Conservation (phyloP, 495 filamentous ascomycete species). For the Astrothelium subdiscretum region DNA sequence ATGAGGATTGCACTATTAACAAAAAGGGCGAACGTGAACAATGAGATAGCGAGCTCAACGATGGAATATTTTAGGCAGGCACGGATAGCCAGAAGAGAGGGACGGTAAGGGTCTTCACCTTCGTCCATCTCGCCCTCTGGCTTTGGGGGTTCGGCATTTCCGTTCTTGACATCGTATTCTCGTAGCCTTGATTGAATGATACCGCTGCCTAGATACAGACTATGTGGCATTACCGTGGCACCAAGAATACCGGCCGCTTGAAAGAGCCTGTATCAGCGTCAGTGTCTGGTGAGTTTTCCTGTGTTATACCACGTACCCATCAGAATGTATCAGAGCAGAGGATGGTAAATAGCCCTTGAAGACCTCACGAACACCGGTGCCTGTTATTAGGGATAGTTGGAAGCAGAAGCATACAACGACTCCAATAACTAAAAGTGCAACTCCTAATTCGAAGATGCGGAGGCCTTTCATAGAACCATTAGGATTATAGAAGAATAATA, state of each 20-base stretch:
- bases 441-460: constrained; percentile 69
- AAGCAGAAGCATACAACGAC: constrained; percentile 89
- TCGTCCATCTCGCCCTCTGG: background rate
- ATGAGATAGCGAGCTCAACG: constrained; percentile 52
- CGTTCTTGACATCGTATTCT: constrained; percentile 50
- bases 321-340: constrained; percentile 53
- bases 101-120: constrained; percentile 46
- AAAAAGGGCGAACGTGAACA: constrained; percentile 87
- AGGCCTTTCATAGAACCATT: constrained; percentile 48
- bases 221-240: constrained; percentile 91
- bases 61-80: constrained; percentile 74
- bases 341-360: constrained; percentile 79
- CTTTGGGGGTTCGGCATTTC: constrained; percentile 3
- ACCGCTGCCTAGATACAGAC: constrained; percentile 78
- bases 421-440: constrained; percentile 65
- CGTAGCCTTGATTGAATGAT: constrained; percentile 73
- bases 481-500: constrained; percentile 76
- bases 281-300: constrained; percentile 4
- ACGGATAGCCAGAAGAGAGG: constrained; percentile 64
- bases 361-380: constrained; percentile 60
- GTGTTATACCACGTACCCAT: constrained; percentile 37
- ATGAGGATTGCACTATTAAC: constrained; percentile 89
- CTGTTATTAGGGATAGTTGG: constrained; percentile 65
- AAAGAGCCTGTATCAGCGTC: constrained; percentile 44
- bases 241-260: constrained; percentile 87